These are phyloP conservation scores for Fusarium sp. DNA, from an alignment of 2,329 filamentous ascomycete genomes.

Conservation along the genomic window DNA sequence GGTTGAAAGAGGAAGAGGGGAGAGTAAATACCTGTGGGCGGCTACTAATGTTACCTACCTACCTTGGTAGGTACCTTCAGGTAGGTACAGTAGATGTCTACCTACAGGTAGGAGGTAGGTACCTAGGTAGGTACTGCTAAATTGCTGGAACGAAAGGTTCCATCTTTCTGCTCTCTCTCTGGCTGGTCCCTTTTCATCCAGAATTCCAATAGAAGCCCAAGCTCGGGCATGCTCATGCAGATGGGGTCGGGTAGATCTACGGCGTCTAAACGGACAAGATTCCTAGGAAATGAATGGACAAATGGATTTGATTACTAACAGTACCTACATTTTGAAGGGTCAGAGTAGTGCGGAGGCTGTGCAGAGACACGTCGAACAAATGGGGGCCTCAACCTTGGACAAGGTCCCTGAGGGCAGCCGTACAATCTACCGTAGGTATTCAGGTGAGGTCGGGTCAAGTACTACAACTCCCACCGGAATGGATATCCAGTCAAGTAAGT, in stretches of 20 bases:
- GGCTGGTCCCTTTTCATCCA: slow-evolving; percentile 35
- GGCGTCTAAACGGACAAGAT: slow-evolving; percentile 16
- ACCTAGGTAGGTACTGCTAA: background rate
- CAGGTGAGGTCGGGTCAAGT: background rate
- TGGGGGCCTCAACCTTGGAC: slow-evolving; percentile 21
- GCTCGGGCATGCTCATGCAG: background rate
- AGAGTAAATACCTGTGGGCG: background rate
- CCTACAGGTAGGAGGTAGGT: too few relatives aligned
- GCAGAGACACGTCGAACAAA: slow-evolving; percentile 46
- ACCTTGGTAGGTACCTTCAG: too few relatives aligned
- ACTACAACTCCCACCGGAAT: background rate
- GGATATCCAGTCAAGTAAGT: background rate
- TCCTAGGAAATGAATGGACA: background rate
- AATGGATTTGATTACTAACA: background rate
- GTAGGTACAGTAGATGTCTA: too few relatives aligned
- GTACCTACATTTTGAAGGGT: background rate
- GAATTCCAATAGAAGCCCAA: slow-evolving; percentile 39
- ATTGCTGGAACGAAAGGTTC: slow-evolving; percentile 5
- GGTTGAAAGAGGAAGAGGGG: background rate
- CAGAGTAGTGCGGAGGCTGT: slow-evolving; percentile 42
- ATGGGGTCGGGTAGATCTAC: slow-evolving; percentile 21
- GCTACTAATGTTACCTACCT: background rate
- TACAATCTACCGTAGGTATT: too few relatives aligned
- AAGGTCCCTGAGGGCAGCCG: background rate
- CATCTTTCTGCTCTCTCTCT: slow-evolving; percentile 3